phyloP scores from a whole-genome alignment of 2,329 filamentous ascomycete genomes.

The Chaetomiaceae sp. region DNA sequence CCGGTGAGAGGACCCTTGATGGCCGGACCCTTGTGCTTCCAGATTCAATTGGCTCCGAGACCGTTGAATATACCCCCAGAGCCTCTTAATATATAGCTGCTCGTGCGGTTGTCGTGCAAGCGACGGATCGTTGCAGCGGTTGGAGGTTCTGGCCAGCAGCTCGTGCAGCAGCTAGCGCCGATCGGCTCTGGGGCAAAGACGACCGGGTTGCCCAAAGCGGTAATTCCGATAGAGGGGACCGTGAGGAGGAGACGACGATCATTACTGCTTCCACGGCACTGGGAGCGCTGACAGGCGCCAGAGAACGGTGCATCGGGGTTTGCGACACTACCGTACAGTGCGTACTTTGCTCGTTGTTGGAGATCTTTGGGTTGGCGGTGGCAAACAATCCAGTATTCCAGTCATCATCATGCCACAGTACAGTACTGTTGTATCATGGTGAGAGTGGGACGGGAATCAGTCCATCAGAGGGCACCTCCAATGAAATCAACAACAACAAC shows the following conservation, averaged over 20 bases:
- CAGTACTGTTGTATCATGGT: no score
- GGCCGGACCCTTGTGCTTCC: slow-evolving; percentile 1
- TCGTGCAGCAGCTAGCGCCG: not conserved
- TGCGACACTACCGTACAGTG: no score
- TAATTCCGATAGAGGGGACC: slow-evolving; percentile 3
- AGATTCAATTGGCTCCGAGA: slow-evolving; percentile 14
- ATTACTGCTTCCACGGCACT: slow-evolving; percentile 2
- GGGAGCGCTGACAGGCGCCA: not conserved
- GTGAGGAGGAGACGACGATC: slow-evolving; percentile 2
- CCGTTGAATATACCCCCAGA: not conserved
- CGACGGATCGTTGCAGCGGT: slow-evolving; percentile 5
- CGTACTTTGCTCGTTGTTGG: no score
- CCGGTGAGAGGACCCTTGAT: slow-evolving; percentile 14
- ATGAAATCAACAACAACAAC: no score
- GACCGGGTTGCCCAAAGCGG: slow-evolving; percentile 14
- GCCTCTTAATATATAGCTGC: not conserved
- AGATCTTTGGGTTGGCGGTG: no score
- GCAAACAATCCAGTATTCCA: no score
- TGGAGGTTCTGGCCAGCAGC: not conserved
- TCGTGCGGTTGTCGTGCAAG: not conserved
- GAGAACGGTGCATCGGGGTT: no score
- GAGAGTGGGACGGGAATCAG: no score
- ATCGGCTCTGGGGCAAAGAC: slow-evolving; percentile 11
- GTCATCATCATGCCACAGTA: no score
- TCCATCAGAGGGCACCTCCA: no score